Percentiles rank a stretch among this genome's conserved stretches.
Conservation (phyloP, 108 stramenopile species). For the Licmophora abbreviata region DNA sequence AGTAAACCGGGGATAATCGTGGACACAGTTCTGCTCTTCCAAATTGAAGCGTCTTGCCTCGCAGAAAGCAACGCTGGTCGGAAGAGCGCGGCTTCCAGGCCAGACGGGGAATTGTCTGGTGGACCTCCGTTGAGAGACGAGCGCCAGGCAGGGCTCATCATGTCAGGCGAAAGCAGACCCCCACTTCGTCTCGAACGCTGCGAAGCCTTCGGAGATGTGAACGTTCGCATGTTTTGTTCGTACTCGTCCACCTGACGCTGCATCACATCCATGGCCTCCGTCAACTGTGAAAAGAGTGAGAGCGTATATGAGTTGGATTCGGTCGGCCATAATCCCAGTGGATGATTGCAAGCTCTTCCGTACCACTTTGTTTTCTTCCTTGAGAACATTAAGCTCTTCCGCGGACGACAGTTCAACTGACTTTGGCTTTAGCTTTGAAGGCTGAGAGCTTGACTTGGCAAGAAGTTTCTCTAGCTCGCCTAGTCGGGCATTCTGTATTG, state of each 20-base stretch:
- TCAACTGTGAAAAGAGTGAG: constrained; percentile 21
- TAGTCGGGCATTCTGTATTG: constrained; percentile 59
- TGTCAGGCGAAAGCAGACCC: constrained; percentile 21
- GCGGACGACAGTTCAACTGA: constrained; percentile 26
- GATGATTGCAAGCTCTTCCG: constrained; percentile 11
- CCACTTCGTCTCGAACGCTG: no score
- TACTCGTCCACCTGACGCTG: constrained; percentile 78
- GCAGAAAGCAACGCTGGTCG: constrained; percentile 66
- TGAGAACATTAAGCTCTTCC: constrained; percentile 41
- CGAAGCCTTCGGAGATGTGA: constrained; percentile 61
- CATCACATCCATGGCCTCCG: constrained; percentile 76
- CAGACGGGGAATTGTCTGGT: constrained; percentile 13
- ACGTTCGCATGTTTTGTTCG: constrained; percentile 56
- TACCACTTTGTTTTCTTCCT: constrained; percentile 59
- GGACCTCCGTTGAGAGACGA: constrained; percentile 3
- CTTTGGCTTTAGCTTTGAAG: constrained; percentile 32
- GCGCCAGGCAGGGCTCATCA: constrained; percentile 9
- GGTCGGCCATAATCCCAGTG: no score
- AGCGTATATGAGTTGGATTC: no score
- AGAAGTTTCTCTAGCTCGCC: constrained; percentile 65
- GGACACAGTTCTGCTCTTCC: constrained; percentile 53
- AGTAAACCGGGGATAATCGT: constrained; percentile 7
- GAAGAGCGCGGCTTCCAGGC: constrained; percentile 62
- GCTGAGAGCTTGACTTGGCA: constrained; percentile 36
- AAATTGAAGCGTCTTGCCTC: constrained; percentile 52